Evolutionary conservation across 2,329 filamentous ascomycete species (phyloP), one percentile per base, ranked within the genome.

Genomic region (Akanthomyces lecanii): DNA sequence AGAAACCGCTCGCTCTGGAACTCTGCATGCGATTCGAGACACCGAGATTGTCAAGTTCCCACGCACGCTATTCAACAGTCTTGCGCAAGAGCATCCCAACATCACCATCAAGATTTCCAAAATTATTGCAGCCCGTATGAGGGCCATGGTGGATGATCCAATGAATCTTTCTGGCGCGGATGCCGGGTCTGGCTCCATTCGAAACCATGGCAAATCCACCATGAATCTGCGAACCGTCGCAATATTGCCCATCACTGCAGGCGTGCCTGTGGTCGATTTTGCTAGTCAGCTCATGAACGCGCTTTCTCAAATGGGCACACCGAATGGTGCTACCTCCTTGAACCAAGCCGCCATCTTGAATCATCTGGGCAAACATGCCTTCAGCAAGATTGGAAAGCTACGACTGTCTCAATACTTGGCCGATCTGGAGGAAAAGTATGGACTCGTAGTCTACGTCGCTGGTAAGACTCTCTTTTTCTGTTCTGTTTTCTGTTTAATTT

Each of bases 51-150:
- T 96, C 64, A 98, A 97, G 70, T 97, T 99, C 65, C 95, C 95
- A 0, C 90, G 94, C 64, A 97, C 92, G 0, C 79, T 99, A 1
- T 99, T 99, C 81, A 99, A 99, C 79, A 99, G 95, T 71, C 84
- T 99, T 60, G 95, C 95, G 0, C 89, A 97, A 72, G 95, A 99
- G 71, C 95, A 99, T 71, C 95, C 95, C 5, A 96, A 92, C 50
- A 99, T 99, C 71, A 98, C 95, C 0, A 98, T 99, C 74, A 97
- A 98, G 75, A 96, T 99, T 33, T 98, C 95, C 1, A 99, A 98
- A 75, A 95, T 99, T 68, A 97, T 99, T 70, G 95, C 95, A 0
- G 92, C 93, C 42, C 87, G 95, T 3, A 98, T 99, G 95, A 84
- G 94, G 65, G 85, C 91, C 48, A 78, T 97, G 45, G 86, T 98